Base-by-base conservation (phyloP, 139 green algal species). In the Deuterostichococcus epilithicus region DNA sequence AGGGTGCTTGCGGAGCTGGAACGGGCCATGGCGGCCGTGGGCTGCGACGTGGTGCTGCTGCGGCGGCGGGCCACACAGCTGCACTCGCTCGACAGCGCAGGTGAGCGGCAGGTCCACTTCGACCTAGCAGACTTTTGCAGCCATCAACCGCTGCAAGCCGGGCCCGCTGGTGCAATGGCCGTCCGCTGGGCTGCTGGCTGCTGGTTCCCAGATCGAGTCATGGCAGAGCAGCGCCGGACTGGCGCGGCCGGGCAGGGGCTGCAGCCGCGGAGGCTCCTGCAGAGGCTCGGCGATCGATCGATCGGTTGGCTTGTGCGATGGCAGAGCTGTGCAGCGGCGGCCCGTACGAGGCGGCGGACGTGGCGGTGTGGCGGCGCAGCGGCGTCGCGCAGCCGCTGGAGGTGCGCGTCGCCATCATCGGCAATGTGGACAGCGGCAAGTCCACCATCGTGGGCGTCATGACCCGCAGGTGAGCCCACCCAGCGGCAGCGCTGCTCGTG, bases 401-500 rank as follows among this genome's bases (percentile, higher is more conserved):
- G 83, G 79, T 95, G 35, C 84, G 91, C 1, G 92, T 96, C 38
- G 92, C 91, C 5, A 83, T 97, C 32, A 93, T 97, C 32, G 94
- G 94, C 73, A 97, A 97, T 78, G 94, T 97, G 70, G 94, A 97
- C 84, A 91, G 79, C 68, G 94, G 94, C 66, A 97, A 97, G 82
- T 88, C 66, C n/a, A 97, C 94, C 28, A 89, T 97, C 85, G 90
- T 97, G 36, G 52, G 52, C 13, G 52, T 63, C 13, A 63, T 63
- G 52, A 63, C 52, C 52, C 38, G 74, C 13, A 58, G 42, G 71
- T 4, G 44, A 68, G 71, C 44, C 42, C 20, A 44, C n/a, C n/a
- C n/a, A n/a, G n/a, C n/a, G n/a, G n/a, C n/a, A n/a, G n/a, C n/a
- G n/a, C n/a, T n/a, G n/a, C n/a, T n/a, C n/a, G n/a, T n/a, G n/a